Base-by-base conservation (phyloP, 2,329 filamentous ascomycete genomes). In the Claviceps maximensis region DNA sequence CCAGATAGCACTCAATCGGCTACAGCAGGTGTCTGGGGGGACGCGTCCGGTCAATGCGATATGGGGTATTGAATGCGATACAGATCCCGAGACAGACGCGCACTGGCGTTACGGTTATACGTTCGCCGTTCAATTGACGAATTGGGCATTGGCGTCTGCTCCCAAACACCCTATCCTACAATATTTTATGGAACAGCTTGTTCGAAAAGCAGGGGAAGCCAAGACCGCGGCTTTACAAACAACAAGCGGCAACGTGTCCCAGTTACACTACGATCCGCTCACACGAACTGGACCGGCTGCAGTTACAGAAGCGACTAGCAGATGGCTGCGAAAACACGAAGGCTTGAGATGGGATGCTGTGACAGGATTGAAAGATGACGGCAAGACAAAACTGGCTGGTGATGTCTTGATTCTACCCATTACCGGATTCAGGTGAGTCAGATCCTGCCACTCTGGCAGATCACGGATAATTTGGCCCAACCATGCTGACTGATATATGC, bases 101-200 rank as follows among this genome's bases (percentile, higher is more conserved):
- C 56, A 60, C 45, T 60, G 59, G 59, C 58, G 59, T 4, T 59
- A 60, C 52, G 59, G 59, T 33, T 60, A 60, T 47, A 54, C 58
- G 9, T 60, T 57, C 50, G 57, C 59, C 12, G 40, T 60, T 17
- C 59, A 60, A 19, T 29, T 60, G 23, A 60, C 59, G 15, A 58
- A 60, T 29, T 60, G 59, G 59, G 59, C 59, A 12, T 47, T 60
- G 49, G 59, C 59, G 4, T 59, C 58, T 12, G 55, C 56, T 36
- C 58, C 58, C 15, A 47, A 51, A 1, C 59, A 60, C 23, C 58
- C 57, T 6, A 54, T 54, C 17, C 52, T 60, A 29, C 44, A 49
- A 8, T 52, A 48, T 13, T 60, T 59, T 52, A 54, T 60, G 52
- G 52, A 58, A 2, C 49, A 48, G 9, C 52, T 60, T 41, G 52